These are phyloP conservation scores for Plasmodium fragile DNA, from an alignment of 169 alveolate genomes.

Conservation along the genomic window DNA sequence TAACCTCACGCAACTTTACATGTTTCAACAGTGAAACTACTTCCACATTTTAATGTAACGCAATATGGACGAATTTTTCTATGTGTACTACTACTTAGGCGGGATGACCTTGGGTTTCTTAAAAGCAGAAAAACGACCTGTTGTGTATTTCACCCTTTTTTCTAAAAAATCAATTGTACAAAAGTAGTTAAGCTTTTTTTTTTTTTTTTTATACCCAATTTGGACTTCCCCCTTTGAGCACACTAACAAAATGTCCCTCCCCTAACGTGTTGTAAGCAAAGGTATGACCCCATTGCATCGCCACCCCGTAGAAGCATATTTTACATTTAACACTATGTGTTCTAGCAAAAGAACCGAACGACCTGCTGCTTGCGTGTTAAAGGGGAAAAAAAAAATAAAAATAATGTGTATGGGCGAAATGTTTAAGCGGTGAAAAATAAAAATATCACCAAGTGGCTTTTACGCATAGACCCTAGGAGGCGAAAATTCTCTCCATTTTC, in stretches of 20 bases:
- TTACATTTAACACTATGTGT: background rate
- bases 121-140: background rate
- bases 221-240: background rate
- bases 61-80: background rate
- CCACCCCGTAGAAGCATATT: background rate
- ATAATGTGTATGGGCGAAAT: background rate
- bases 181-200: background rate
- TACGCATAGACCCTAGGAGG: background rate
- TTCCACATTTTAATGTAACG: background rate
- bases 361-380: background rate
- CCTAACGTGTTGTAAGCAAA: background rate
- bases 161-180: background rate
- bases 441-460: background rate
- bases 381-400: background rate
- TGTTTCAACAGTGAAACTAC: background rate
- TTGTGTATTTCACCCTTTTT: background rate
- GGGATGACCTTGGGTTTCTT: background rate
- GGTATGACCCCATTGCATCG: background rate
- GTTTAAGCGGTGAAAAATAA: background rate
- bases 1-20: background rate
- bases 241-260: background rate
- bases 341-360: background rate
- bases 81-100: background rate
- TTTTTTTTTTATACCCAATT: background rate
- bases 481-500: background rate